These are phyloP conservation scores for Aquanectria penicillioides DNA, from an alignment of 2,329 filamentous ascomycete genomes.

Conservation along the genomic window DNA sequence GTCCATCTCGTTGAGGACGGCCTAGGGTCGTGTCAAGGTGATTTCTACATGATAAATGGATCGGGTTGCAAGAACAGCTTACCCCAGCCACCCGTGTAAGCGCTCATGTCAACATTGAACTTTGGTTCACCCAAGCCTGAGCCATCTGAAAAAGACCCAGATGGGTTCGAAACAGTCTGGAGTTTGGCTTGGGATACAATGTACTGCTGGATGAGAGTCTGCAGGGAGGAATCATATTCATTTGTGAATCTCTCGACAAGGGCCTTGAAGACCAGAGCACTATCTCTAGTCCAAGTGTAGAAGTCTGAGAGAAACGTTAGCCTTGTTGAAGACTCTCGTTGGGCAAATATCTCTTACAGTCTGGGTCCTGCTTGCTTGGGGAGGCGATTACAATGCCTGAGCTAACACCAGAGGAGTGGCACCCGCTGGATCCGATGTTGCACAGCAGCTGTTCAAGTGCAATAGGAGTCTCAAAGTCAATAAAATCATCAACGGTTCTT, in stretches of 20 bases:
- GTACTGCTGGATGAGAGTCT: slow-evolving; percentile 73
- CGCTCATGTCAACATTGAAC: slow-evolving; percentile 70
- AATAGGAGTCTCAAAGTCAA: slow-evolving; percentile 61
- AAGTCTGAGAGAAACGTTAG: slow-evolving; percentile 63
- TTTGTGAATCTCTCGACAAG: slow-evolving; percentile 73
- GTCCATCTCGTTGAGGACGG: slow-evolving; percentile 82
- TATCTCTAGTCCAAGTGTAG: slow-evolving; percentile 83
- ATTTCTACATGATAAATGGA: neutral
- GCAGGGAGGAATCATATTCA: slow-evolving; percentile 66
- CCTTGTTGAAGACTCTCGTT: neutral
- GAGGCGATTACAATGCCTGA: slow-evolving; percentile 66
- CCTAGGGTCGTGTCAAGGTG: slow-evolving; percentile 48
- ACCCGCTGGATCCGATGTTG: slow-evolving; percentile 68
- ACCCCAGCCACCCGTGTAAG: slow-evolving; percentile 76
- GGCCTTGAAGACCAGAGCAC: slow-evolving; percentile 74
- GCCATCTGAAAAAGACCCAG: slow-evolving; percentile 65
- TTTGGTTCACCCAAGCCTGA: slow-evolving; percentile 76
- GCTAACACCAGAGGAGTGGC: slow-evolving; percentile 57
- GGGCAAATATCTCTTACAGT: slow-evolving; percentile 57
- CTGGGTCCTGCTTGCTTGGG: slow-evolving; percentile 62
- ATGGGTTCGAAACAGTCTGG: slow-evolving; percentile 75
- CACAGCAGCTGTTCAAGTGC: slow-evolving; percentile 63
- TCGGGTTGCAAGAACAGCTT: slow-evolving; percentile 11
- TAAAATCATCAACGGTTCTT: slow-evolving; percentile 62
- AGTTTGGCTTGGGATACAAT: slow-evolving; percentile 73